phyloP scores from a whole-genome alignment of 169 alveolate species.

The Fabrea salina region DNA sequence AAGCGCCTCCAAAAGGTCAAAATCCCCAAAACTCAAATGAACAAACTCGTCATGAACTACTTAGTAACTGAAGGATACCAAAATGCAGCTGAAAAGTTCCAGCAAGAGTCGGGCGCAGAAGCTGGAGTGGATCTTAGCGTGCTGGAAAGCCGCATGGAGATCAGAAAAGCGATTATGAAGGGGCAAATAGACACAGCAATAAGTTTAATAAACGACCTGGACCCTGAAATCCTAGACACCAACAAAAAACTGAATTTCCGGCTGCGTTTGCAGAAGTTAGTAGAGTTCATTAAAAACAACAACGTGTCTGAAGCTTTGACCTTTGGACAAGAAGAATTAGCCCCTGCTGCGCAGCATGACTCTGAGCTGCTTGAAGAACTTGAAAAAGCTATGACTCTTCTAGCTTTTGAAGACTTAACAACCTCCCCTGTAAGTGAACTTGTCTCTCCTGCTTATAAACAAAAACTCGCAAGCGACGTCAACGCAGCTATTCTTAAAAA shows the following conservation, averaged over 20 bases:
- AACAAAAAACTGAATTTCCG: constrained; percentile 51
- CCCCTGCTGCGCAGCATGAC: constrained; percentile 36
- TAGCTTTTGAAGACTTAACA: constrained; percentile 33
- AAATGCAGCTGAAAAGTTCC: constrained; percentile 52
- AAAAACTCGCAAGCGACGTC: constrained; percentile 24
- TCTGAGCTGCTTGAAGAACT: constrained; percentile 33
- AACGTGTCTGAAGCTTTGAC: constrained; percentile 51
- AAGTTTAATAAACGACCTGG: constrained; percentile 36
- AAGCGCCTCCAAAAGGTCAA: constrained; percentile 3
- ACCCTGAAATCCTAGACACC: constrained; percentile 55
- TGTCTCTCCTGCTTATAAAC: neutral
- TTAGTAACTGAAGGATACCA: constrained; percentile 56
- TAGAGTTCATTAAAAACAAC: constrained; percentile 52
- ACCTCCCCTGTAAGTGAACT: constrained; percentile 4
- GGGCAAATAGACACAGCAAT: constrained; percentile 66
- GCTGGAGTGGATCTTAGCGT: constrained; percentile 36
- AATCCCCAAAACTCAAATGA: constrained; percentile 38
- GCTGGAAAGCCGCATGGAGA: constrained; percentile 46
- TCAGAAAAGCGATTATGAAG: constrained; percentile 45
- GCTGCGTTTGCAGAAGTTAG: constrained; percentile 54
- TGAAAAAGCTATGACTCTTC: constrained; percentile 40
- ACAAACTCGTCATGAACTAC: constrained; percentile 60
- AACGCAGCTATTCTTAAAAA: constrained; percentile 24
- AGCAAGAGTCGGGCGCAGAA: constrained; percentile 39
- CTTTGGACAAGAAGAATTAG: constrained; percentile 54